Conservation (phyloP, 495 filamentous ascomycete species). For the Talaromyces liani region DNA sequence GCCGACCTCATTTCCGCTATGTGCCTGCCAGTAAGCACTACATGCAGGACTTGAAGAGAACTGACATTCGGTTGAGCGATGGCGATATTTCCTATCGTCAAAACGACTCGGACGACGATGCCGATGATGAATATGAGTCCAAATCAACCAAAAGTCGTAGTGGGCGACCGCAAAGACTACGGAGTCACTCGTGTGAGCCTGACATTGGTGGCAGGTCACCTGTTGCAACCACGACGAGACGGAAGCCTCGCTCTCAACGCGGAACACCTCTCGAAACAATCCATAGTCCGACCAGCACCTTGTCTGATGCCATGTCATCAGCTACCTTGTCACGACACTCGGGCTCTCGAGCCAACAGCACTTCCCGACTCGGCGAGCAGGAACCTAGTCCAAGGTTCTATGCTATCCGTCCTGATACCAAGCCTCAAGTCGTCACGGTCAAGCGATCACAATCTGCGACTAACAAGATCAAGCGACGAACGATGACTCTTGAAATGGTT, state of each 20-base stretch:
- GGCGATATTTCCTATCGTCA: slow-evolving; percentile 16
- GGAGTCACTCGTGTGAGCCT: slow-evolving; percentile 8
- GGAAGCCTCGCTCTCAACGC: neutral
- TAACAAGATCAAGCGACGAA: slow-evolving; percentile 9
- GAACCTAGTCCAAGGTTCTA: neutral
- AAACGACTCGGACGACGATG: slow-evolving; percentile 6
- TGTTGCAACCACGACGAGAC: neutral
- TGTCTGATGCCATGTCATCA: neutral
- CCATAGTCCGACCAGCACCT: neutral
- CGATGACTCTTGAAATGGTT: slow-evolving; percentile 36
- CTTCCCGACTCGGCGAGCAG: neutral
- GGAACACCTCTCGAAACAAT: slow-evolving; percentile 2
- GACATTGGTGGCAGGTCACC: neutral
- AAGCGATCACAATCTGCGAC: slow-evolving; percentile 4
- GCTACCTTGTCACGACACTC: neutral
- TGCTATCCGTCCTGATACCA: neutral
- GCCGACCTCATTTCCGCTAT: slow-evolving; percentile 24
- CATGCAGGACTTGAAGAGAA: slow-evolving; percentile 11
- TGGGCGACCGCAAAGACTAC: neutral
- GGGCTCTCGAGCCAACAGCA: neutral
- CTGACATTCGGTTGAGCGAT: neutral
- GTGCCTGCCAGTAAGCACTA: slow-evolving; percentile 25
- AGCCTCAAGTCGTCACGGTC: slow-evolving; percentile 5
- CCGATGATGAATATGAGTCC: slow-evolving; percentile 3
- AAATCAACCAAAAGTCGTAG: neutral